A percentile compares a stretch with the other conserved stretches of the same genome.
These are phyloP conservation scores for Inga laurina DNA, from an alignment of 306 rosid genomes.

Conservation along the genomic window DNA sequence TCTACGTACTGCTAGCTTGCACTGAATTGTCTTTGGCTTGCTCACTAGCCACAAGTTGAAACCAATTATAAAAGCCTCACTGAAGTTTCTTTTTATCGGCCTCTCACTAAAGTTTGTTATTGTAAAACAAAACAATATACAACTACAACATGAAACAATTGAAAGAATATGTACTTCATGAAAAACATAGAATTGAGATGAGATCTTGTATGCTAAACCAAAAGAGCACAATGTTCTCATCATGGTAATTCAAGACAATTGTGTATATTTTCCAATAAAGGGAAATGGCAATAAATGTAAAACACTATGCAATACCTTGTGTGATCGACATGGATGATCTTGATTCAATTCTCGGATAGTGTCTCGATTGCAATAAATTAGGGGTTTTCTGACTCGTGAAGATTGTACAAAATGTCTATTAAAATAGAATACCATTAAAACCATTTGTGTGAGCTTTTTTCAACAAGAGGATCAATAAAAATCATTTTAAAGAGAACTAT, in stretches of 20 bases:
- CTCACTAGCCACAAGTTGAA: slow-evolving; percentile 25
- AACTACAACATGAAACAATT: neutral
- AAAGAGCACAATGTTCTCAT: neutral
- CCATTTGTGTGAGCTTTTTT: neutral
- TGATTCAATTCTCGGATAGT: neutral
- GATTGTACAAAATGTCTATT: neutral
- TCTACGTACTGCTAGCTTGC: neutral
- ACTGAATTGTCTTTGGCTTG: slow-evolving; percentile 17
- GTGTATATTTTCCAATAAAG: neutral
- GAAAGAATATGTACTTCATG: neutral
- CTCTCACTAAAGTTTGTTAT: neutral
- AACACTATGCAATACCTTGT: neutral
- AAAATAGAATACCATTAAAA: neutral
- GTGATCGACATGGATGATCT: neutral
- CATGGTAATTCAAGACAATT: neutral
- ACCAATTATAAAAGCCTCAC: neutral
- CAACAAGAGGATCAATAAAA: neutral
- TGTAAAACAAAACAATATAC: neutral
- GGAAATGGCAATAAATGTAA: neutral
- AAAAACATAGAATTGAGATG: neutral
- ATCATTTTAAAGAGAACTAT: neutral
- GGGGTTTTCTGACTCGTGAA: neutral
- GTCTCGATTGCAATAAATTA: neutral
- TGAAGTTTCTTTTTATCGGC: neutral
- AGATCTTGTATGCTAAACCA: neutral